Evolutionary conservation across 768 basidiomycete species (phyloP).

Genomic region (Amanita jacksonii): DNA sequence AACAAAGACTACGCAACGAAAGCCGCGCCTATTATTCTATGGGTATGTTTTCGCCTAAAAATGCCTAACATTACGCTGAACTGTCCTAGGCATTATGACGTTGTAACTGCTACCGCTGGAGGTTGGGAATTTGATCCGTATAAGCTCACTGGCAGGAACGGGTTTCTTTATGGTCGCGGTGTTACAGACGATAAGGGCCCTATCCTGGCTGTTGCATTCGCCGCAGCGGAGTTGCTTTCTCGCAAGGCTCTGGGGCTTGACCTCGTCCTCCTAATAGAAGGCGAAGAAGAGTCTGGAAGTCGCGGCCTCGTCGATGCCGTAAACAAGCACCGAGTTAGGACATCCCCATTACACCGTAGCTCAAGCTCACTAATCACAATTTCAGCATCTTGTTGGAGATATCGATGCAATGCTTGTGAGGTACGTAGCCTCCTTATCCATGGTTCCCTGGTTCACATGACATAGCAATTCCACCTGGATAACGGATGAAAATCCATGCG

Average conservation of each 20-base stretch:
- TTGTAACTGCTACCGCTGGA: constrained; percentile 69
- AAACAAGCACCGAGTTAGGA: constrained; percentile 54
- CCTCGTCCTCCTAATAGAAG: constrained; percentile 86
- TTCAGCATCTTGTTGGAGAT: constrained; percentile 69
- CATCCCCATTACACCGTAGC: background rate
- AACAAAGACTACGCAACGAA: constrained; percentile 42
- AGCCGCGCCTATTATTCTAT: constrained; percentile 82
- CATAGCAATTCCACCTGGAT: constrained; percentile 96
- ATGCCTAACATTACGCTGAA: background rate
- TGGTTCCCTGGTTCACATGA: background rate
- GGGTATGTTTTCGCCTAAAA: constrained; percentile 59
- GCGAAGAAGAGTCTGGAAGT: constrained; percentile 96
- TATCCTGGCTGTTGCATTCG: constrained; percentile 83
- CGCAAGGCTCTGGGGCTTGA: constrained; percentile 73
- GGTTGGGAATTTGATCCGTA: constrained; percentile 87
- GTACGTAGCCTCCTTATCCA: constrained; percentile 22
- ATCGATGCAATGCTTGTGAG: constrained; percentile 88
- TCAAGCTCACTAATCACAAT: constrained; percentile 1
- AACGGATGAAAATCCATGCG: constrained; percentile 82
- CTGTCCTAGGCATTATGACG: constrained; percentile 78
- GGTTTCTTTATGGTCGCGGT: constrained; percentile 85
- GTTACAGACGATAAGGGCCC: constrained; percentile 96
- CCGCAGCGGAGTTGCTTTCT: constrained; percentile 72
- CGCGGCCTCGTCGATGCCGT: constrained; percentile 78
- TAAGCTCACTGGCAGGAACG: constrained; percentile 70